Evolutionary conservation across 2,329 filamentous ascomycete species (phyloP).

Genomic region (Plectosphaerella plurivora): DNA sequence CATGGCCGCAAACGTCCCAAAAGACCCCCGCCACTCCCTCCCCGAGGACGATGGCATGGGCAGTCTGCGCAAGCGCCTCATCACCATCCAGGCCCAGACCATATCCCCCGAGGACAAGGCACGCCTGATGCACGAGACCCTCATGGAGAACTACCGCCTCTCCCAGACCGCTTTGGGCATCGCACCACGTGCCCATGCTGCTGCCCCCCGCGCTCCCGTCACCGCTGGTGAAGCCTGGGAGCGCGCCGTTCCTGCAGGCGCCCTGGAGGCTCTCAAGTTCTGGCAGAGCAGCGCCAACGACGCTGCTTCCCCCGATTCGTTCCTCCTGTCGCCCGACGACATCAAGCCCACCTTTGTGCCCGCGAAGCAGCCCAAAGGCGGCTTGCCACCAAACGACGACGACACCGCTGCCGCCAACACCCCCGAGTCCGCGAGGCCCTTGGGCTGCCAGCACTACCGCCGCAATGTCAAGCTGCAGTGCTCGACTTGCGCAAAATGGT

Average conservation of each 20-base stretch:
- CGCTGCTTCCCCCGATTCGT: slow-evolving; percentile 31
- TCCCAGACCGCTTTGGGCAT: slow-evolving; percentile 16
- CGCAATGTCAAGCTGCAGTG: slow-evolving; percentile 96
- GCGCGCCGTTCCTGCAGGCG: slow-evolving; percentile 35
- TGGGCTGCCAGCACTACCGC: slow-evolving; percentile 91
- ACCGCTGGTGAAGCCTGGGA: slow-evolving; percentile 24
- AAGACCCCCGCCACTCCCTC: slow-evolving; percentile 25
- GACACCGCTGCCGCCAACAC: slow-evolving; percentile 6
- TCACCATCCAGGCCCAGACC: slow-evolving; percentile 57
- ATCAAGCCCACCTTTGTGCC: slow-evolving; percentile 64
- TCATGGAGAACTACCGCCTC: slow-evolving; percentile 63
- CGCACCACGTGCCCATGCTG: neutral
- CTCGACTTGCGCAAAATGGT: slow-evolving; percentile 84
- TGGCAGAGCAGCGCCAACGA: slow-evolving; percentile 49
- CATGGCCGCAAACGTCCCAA: neutral
- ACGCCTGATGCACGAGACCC: slow-evolving; percentile 62
- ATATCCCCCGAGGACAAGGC: slow-evolving; percentile 63
- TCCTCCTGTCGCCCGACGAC: slow-evolving; percentile 55
- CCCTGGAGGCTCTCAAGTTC: slow-evolving; percentile 52
- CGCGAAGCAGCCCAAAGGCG: slow-evolving; percentile 31
- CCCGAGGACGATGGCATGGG: slow-evolving; percentile 80
- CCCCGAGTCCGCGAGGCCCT: slow-evolving; percentile 29
- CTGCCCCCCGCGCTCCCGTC: slow-evolving; percentile 18
- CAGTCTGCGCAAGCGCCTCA: slow-evolving; percentile 60
- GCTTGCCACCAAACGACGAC: slow-evolving; percentile 16